A percentile compares a stretch with the other conserved stretches of the same genome.
Conservation (phyloP, 768 basidiomycete species). For the Auricularia sp. region DNA sequence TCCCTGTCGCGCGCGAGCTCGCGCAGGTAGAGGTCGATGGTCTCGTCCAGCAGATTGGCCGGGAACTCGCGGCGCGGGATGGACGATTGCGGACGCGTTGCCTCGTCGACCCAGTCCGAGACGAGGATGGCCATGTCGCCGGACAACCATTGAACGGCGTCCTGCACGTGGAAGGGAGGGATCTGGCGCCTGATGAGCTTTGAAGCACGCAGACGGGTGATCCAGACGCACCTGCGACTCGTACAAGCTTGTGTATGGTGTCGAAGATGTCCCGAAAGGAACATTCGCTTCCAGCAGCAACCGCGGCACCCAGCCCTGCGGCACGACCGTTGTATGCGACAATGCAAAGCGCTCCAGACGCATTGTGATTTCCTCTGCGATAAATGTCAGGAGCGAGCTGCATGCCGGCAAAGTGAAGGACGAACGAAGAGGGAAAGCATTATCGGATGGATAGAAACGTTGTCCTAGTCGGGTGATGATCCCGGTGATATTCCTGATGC, state of each 20-base stretch:
- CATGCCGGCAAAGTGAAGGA: conserved; percentile 5
- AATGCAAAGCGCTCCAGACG: conserved; percentile 68
- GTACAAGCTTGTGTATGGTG: conserved; percentile 74
- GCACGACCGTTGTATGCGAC: conserved; percentile 45
- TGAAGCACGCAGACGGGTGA: not conserved
- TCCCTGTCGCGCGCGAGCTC: conserved; percentile 54
- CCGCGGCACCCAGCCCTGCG: conserved; percentile 74
- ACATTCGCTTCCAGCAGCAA: conserved; percentile 75
- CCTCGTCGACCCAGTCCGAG: conserved; percentile 70
- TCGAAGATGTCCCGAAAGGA: conserved; percentile 79
- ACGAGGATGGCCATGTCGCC: conserved; percentile 75
- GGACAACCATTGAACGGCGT: conserved; percentile 69
- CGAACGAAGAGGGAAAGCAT: conserved; percentile 81
- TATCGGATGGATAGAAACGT: conserved; percentile 84
- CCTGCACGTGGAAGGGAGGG: conserved; percentile 74
- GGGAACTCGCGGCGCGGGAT: conserved; percentile 60
- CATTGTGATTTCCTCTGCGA: conserved; percentile 61
- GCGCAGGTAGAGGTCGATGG: conserved; percentile 62
- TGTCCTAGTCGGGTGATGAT: conserved; percentile 66
- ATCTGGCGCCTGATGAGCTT: conserved; percentile 33
- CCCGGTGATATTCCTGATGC: conserved; percentile 54
- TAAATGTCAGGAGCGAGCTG: too few relatives aligned
- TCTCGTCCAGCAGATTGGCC: conserved; percentile 62
- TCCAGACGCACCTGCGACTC: conserved; percentile 61
- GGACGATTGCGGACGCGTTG: conserved; percentile 61